These are phyloP conservation scores for Globisporangium takayamanum DNA, from an alignment of 352 stramenopile species.

Conservation along the genomic window DNA sequence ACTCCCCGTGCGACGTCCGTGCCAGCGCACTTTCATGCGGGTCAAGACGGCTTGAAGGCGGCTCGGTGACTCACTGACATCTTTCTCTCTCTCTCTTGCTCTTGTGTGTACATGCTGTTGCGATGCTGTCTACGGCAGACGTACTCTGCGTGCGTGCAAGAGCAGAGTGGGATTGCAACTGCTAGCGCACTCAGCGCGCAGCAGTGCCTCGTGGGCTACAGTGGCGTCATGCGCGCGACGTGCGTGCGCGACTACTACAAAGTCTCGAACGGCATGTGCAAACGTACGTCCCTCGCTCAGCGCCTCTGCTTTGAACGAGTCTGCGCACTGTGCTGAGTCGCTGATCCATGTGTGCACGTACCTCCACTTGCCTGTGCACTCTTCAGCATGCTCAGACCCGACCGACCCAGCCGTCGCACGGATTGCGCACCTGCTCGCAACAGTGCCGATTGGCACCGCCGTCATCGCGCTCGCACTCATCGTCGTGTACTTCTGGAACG, in stretches of 20 bases:
- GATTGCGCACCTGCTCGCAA: constrained; percentile 30
- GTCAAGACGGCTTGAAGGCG: no score
- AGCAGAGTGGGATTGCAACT: constrained; percentile 1
- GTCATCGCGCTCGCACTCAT: constrained; percentile 29
- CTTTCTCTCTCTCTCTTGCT: neutral
- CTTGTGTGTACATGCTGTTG: neutral
- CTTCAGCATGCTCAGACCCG: constrained; percentile 31
- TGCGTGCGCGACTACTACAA: constrained; percentile 49
- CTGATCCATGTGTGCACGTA: neutral
- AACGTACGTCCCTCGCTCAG: constrained; percentile 22
- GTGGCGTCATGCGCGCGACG: constrained; percentile 39
- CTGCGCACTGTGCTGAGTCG: no score
- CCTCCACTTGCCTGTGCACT: neutral
- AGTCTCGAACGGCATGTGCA: constrained; percentile 49
- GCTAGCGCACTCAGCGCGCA: constrained; percentile 13
- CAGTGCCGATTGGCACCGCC: constrained; percentile 31
- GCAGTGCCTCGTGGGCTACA: constrained; percentile 48
- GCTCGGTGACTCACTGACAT: no score
- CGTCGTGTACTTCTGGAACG: constrained; percentile 40
- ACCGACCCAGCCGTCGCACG: constrained; percentile 28
- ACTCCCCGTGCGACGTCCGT: constrained; percentile 58
- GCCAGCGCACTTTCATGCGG: no score
- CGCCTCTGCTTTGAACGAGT: neutral
- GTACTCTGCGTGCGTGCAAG: constrained; percentile 21
- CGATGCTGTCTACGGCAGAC: constrained; percentile 13